phyloP scores from a whole-genome alignment of 2,329 filamentous ascomycete species.

The Tolypocladium paradoxum region DNA sequence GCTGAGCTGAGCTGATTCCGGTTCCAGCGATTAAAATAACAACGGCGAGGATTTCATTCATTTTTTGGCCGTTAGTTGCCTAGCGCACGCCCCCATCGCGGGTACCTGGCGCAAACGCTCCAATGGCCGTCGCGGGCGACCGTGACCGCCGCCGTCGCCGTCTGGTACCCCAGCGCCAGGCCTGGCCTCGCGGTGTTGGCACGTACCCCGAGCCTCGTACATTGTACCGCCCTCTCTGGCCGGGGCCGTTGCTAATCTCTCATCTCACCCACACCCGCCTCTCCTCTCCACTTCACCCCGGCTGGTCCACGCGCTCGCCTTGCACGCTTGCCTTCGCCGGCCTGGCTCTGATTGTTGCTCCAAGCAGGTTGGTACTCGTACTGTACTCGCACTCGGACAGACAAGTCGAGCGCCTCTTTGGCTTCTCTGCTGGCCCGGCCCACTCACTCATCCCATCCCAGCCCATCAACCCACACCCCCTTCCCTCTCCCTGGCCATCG shows the following conservation, averaged over 20 bases:
- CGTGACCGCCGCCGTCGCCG: neutral
- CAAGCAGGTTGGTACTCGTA: neutral
- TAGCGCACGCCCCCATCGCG: neutral
- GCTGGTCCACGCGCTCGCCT: constrained; percentile 8
- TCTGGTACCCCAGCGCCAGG: neutral
- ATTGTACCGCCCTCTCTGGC: neutral
- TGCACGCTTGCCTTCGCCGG: neutral
- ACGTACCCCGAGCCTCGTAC: neutral
- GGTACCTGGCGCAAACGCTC: neutral
- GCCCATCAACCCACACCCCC: neutral
- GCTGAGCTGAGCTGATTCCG: neutral
- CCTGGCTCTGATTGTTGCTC: neutral
- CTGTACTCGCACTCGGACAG: no score
- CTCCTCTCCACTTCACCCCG: constrained; percentile 10
- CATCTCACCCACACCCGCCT: constrained; percentile 4
- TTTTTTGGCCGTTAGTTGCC: no score
- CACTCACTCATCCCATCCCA: neutral
- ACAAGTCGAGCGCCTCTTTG: no score
- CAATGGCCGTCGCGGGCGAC: neutral
- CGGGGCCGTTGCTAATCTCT: neutral
- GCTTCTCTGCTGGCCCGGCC: neutral
- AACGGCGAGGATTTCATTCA: no score
- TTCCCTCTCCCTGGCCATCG: neutral
- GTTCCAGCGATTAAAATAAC: neutral
- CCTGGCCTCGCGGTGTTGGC: neutral